Base-by-base conservation (phyloP, 2,329 filamentous ascomycete genomes). In the Ophiocordyceps robertsii region DNA sequence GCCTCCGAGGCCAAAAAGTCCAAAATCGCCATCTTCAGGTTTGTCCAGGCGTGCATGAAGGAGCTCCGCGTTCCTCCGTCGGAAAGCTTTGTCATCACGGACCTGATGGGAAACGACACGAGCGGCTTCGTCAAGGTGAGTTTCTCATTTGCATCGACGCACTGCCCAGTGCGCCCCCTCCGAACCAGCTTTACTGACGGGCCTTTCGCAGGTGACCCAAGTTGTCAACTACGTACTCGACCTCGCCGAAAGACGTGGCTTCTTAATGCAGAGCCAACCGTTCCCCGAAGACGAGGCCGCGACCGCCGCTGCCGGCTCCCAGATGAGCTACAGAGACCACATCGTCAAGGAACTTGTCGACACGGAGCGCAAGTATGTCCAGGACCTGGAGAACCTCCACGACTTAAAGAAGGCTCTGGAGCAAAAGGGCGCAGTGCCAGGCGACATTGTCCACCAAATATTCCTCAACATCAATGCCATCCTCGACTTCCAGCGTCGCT, bases 401-500 rank as follows among this genome's bases (percentile, higher is more conserved):
- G 82, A 89, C 40, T 74, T 96, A 56, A 96, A 95, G 66, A 90
- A 86, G 63, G 77, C 82, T 21, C 70, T 96, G 43, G 88, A 95
- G 53, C 84, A 93, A 57, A 88, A 82, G 50, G 88, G 88, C 32
- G 78, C 87, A 32, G 79, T 96, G 49, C 84, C 86, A 2, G 90
- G 92, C 42, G 92, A 98, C 58, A 77, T 82, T 10, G 82, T 95
- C 19, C 89, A 96, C 64, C 80, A 89, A 56, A 95, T 98, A 48
- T 98, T 98, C 64, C 72, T 96, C 47, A 98, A 98, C 63, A 79
- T 96, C 56, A 95, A 96, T 59, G 80, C 84, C 29, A 84, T 98
- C 39, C 73, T 98, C 41, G 92, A 98, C 61, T 95, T 95, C 58
- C 90, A 96, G 58, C 82, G 93, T 48, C 79, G 89, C 27, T 96